A percentile compares a stretch with the other conserved stretches of the same genome.
phyloP scores from a whole-genome alignment of 2,329 filamentous ascomycete genomes.

The Ambrosiella beaveri region DNA sequence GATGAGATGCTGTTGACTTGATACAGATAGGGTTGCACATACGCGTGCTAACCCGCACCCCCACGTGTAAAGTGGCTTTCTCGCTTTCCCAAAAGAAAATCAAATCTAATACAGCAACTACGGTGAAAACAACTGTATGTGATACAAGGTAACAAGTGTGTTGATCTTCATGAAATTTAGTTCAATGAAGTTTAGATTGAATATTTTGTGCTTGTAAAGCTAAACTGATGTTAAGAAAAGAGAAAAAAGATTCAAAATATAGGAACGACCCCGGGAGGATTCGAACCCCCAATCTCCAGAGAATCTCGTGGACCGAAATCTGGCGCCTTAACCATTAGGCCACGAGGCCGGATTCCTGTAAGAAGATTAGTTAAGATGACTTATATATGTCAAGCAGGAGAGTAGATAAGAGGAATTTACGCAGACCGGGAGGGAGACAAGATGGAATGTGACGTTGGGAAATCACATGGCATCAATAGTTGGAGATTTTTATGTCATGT shows the following conservation, averaged over 20 bases:
- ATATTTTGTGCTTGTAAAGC: too few relatives aligned
- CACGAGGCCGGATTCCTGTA: conserved; percentile 11
- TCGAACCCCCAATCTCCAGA: conserved; percentile 14
- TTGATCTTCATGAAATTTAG: too few relatives aligned
- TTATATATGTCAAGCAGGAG: neutral
- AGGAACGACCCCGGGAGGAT: conserved; percentile 12
- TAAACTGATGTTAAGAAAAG: neutral
- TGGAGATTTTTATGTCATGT: too few relatives aligned
- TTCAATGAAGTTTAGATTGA: too few relatives aligned
- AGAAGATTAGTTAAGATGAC: neutral
- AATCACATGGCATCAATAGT: too few relatives aligned
- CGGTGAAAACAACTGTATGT: too few relatives aligned
- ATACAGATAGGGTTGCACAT: neutral
- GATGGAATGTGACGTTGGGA: too few relatives aligned
- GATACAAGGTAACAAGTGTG: too few relatives aligned
- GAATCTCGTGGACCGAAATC: conserved; percentile 11
- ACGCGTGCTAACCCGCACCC: neutral
- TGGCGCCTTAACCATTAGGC: conserved; percentile 14
- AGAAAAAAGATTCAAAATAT: neutral
- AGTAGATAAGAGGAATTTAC: too few relatives aligned
- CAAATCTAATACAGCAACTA: too few relatives aligned
- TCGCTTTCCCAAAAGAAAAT: neutral
- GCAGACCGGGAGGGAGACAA: too few relatives aligned
- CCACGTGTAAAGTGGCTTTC: neutral
- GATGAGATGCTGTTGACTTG: neutral